Evolutionary conservation across 2,329 filamentous ascomycete species (phyloP).

Genomic region (Alternaria arbusti): DNA sequence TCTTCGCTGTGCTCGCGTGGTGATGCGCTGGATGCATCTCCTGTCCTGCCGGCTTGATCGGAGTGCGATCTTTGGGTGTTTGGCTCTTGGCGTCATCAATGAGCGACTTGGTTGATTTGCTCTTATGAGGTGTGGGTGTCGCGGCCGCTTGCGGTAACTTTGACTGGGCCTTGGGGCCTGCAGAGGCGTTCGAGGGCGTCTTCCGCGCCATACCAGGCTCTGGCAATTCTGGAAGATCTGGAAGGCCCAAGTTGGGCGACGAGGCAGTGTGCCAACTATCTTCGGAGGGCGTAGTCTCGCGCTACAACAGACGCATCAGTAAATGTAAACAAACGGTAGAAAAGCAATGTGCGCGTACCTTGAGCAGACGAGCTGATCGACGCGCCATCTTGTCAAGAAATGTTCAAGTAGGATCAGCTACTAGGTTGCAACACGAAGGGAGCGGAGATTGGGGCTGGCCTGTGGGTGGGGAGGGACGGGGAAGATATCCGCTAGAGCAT

Average conservation of each 20-base stretch:
- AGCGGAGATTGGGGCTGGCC: constrained; percentile 31
- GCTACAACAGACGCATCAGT: constrained; percentile 32
- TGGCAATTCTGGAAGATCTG: constrained; percentile 26
- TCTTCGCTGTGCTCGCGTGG: constrained; percentile 75
- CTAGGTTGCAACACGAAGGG: constrained; percentile 5
- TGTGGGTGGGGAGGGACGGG: constrained; percentile 30
- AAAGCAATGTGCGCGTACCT: constrained; percentile 30
- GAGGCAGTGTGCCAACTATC: constrained; percentile 41
- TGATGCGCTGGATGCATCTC: constrained; percentile 93
- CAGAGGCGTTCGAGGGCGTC: constrained; percentile 32
- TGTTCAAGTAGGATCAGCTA: constrained; percentile 10
- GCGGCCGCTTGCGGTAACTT: constrained; percentile 31
- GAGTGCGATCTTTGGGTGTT: constrained; percentile 67
- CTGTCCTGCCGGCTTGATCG: constrained; percentile 72
- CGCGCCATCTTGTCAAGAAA: constrained; percentile 39
- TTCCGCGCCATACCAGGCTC: constrained; percentile 21
- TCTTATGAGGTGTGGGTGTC: constrained; percentile 57
- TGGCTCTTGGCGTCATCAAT: constrained; percentile 28
- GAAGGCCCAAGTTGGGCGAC: constrained; percentile 28
- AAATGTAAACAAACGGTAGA: constrained; percentile 36
- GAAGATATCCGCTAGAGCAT: constrained; percentile 19
- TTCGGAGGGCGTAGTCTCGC: constrained; percentile 32
- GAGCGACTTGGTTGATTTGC: constrained; percentile 29
- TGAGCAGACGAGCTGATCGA: constrained; percentile 46
- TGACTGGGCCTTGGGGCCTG: constrained; percentile 25